A percentile compares a stretch with the other conserved stretches of the same genome.
phyloP scores from a whole-genome alignment of 768 basidiomycete genomes.

The Serpula lacrymans region DNA sequence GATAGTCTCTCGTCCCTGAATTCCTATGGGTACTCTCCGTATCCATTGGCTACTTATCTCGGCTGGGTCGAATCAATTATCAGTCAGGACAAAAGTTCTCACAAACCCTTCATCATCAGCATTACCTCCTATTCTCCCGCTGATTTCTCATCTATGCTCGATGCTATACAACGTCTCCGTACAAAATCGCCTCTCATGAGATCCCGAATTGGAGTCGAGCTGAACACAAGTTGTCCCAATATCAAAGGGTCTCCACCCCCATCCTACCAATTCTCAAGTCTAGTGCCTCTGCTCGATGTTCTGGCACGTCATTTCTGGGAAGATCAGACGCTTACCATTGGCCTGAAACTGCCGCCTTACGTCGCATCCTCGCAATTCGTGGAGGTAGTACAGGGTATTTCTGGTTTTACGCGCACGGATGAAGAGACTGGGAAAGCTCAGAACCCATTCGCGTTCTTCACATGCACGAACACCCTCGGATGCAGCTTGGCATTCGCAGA shows the following conservation, averaged over 20 bases:
- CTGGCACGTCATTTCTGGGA: conserved; percentile 45
- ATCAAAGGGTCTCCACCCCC: conserved; percentile 59
- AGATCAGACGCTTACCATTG: conserved; percentile 60
- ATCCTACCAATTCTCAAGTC: conserved; percentile 54
- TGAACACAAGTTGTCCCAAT: conserved; percentile 87
- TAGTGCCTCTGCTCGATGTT: conserved; percentile 52
- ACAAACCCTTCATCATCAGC: conserved; percentile 77
- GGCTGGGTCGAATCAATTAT: conserved; percentile 53
- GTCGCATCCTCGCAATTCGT: conserved; percentile 58
- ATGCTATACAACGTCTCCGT: conserved; percentile 60
- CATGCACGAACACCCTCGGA: conserved; percentile 80
- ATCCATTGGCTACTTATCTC: conserved; percentile 64
- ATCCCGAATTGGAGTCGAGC: conserved; percentile 62
- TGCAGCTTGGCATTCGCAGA: conserved; percentile 61
- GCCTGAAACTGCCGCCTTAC: conserved; percentile 80
- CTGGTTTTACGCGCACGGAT: conserved; percentile 30
- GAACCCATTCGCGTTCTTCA: conserved; percentile 68
- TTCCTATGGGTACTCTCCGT: conserved; percentile 85
- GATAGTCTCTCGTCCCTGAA: conserved; percentile 63
- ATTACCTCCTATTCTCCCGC: conserved; percentile 60
- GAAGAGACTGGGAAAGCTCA: conserved; percentile 10
- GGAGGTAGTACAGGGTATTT: conserved; percentile 46
- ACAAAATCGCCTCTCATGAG: conserved; percentile 27
- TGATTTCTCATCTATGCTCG: conserved; percentile 54
- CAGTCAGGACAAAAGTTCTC: conserved; percentile 25